These are phyloP conservation scores for Haplosporangium sp. DNA, from an alignment of 371 early-diverging fungal species.

Conservation along the genomic window DNA sequence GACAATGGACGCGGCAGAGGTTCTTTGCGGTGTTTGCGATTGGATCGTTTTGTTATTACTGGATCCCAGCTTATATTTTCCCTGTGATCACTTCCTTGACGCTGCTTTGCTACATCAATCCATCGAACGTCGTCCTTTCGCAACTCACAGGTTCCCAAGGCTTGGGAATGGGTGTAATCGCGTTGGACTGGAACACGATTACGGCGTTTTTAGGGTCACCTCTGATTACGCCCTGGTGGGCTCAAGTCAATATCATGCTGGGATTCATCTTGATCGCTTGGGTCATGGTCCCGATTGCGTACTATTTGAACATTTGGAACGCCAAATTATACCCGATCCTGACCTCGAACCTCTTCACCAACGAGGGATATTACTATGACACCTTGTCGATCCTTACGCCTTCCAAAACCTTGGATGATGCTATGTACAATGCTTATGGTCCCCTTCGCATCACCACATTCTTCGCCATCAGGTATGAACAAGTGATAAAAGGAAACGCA, in stretches of 20 bases:
- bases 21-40: conserved; percentile 73
- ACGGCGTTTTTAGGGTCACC: conserved; percentile 43
- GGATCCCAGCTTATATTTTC: conserved; percentile 69
- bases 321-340: conserved; percentile 39
- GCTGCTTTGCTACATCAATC: conserved; percentile 71
- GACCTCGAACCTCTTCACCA: conserved; percentile 31
- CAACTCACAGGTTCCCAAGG: conserved; percentile 60
- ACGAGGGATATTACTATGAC: conserved; percentile 34
- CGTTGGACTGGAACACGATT: conserved; percentile 54
- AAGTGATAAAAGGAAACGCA: not conserved
- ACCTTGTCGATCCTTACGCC: conserved; percentile 60
- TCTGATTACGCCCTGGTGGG: conserved; percentile 46
- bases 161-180: conserved; percentile 35
- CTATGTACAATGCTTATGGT: conserved; percentile 55
- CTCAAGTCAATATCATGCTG: conserved; percentile 45
- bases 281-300: conserved; percentile 42
- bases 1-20: conserved; percentile 54
- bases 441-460: conserved; percentile 68
- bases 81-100: conserved; percentile 65
- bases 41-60: conserved; percentile 60
- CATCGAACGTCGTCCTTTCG: conserved; percentile 65
- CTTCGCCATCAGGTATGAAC: conserved; percentile 61
- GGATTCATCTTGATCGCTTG: conserved; percentile 41
- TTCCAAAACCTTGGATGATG: conserved; percentile 58
- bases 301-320: conserved; percentile 34